These are phyloP conservation scores for Penicillium riverlandense DNA, from an alignment of 495 filamentous ascomycete genomes.

Conservation along the genomic window DNA sequence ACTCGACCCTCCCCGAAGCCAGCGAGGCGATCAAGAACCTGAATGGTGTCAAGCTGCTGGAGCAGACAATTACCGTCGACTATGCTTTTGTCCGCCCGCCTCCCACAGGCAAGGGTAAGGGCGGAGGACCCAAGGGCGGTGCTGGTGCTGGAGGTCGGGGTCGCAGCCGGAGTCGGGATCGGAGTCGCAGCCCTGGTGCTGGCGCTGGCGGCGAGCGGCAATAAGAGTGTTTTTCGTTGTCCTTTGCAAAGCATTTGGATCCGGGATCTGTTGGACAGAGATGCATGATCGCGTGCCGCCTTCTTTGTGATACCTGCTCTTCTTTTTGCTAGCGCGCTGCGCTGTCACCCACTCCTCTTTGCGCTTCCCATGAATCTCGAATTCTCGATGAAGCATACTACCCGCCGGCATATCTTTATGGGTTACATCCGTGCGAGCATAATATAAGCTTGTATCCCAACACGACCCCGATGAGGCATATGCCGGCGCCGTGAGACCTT, in stretches of 20 bases:
- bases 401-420: slow-evolving; percentile 4
- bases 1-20: slow-evolving; percentile 79
- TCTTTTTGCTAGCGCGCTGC: background rate
- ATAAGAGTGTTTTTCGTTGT: slow-evolving; percentile 8
- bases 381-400: no score
- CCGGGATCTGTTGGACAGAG: background rate
- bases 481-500: slow-evolving; percentile 28
- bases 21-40: slow-evolving; percentile 75
- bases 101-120: slow-evolving; percentile 54
- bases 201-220: slow-evolving; percentile 32
- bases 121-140: slow-evolving; percentile 41
- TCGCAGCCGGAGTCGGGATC: slow-evolving; percentile 50
- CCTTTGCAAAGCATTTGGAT: no score
- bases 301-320: slow-evolving; percentile 4
- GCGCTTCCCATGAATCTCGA: no score
- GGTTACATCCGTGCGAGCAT: background rate
- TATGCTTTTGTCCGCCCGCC: slow-evolving; percentile 96
- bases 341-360: no score
- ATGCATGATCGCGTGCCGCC: slow-evolving; percentile 7
- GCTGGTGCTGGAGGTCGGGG: slow-evolving; percentile 45
- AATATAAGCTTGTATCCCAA: background rate
- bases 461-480: slow-evolving; percentile 7
- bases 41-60: slow-evolving; percentile 75
- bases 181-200: slow-evolving; percentile 53
- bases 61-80: slow-evolving; percentile 87